Conservation (phyloP, 352 stramenopile genomes). For the Pythium aristosporum region DNA sequence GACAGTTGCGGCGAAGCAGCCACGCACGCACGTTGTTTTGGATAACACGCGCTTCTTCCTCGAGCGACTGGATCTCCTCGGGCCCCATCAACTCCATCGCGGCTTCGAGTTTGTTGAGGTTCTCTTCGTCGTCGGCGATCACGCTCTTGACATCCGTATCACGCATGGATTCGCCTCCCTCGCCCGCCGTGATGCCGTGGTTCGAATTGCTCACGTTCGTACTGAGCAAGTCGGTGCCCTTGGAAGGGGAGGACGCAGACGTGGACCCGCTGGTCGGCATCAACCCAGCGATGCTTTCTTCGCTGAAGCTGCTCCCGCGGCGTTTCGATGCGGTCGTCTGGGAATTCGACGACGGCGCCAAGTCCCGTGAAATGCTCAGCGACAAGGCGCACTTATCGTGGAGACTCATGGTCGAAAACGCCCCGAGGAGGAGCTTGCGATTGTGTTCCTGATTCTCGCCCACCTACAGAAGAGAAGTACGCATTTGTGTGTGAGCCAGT, state of each 20-base stretch:
- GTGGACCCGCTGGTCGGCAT: constrained; percentile 14
- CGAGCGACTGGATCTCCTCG: constrained; percentile 79
- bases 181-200: constrained; percentile 15
- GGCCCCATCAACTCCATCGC: constrained; percentile 87
- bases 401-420: constrained; percentile 88
- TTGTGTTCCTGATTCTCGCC: constrained; percentile 83
- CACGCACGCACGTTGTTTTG: constrained; percentile 86
- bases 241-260: constrained; percentile 21
- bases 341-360: constrained; percentile 19
- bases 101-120: constrained; percentile 69
- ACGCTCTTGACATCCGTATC: constrained; percentile 83
- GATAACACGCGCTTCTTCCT: constrained; percentile 86
- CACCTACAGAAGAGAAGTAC: constrained; percentile 29
- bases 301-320: constrained; percentile 55
- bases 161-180: constrained; percentile 40
- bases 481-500: constrained; percentile 6
- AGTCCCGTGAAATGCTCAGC: constrained; percentile 73
- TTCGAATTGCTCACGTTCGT: constrained; percentile 1
- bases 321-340: constrained; percentile 30
- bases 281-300: constrained; percentile 33
- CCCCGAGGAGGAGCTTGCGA: constrained; percentile 75
- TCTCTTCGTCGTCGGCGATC: constrained; percentile 78
- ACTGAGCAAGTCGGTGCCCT: constrained; percentile 7
- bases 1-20: constrained; percentile 87
- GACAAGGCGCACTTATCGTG: constrained; percentile 87